Percentiles rank a stretch among this genome's conserved stretches.
Conservation (phyloP, 192 early-diverging fungal genomes). For the Oehlia diaphana region DNA sequence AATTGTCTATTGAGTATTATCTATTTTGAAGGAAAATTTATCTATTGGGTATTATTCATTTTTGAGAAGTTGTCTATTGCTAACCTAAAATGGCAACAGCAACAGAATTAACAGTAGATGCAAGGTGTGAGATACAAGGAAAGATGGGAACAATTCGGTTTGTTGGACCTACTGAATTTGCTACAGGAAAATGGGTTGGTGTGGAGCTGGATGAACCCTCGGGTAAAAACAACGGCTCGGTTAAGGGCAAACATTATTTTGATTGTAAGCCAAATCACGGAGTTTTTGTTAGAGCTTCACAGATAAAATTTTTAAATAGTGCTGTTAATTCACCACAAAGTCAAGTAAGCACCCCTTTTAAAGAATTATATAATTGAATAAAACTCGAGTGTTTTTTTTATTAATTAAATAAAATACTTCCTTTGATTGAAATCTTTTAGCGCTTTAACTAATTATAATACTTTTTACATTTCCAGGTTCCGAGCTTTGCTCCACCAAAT, state of each 20-base stretch:
- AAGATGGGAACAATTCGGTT: constrained; percentile 67
- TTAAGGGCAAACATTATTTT: constrained; percentile 79
- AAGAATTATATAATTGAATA: too few species aligned
- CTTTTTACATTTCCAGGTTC: not conserved
- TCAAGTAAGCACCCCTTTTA: not conserved
- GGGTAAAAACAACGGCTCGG: constrained; percentile 81
- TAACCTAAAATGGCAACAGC: constrained; percentile 5
- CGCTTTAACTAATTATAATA: not conserved
- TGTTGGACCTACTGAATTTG: constrained; percentile 79
- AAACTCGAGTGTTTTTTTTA: not conserved
- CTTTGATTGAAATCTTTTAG: not conserved
- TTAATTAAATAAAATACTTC: too few species aligned
- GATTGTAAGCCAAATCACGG: constrained; percentile 70
- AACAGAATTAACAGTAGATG: not conserved
- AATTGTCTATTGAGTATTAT: too few species aligned
- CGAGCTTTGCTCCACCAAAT: constrained; percentile 34
- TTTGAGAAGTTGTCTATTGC: too few species aligned
- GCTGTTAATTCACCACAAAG: not conserved
- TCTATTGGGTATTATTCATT: too few species aligned
- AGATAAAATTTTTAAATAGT: constrained; percentile 44
- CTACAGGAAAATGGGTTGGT: constrained; percentile 86
- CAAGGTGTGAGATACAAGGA: constrained; percentile 21
- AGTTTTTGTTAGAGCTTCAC: constrained; percentile 74
- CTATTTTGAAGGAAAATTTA: too few species aligned
- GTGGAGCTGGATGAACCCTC: constrained; percentile 75